Evolutionary conservation across 345 rosid species (phyloP).

Genomic region (Citrus sp.): DNA sequence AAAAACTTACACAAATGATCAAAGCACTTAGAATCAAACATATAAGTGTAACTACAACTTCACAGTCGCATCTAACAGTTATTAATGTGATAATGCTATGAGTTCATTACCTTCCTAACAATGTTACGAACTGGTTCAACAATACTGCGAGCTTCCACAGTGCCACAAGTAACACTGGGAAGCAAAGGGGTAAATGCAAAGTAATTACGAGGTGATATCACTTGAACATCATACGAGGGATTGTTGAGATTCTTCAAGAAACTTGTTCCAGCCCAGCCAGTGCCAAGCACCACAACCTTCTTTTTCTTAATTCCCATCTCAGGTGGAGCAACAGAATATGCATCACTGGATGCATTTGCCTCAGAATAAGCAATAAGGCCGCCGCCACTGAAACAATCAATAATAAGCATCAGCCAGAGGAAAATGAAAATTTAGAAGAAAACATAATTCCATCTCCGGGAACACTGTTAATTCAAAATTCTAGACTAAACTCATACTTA

Average conservation of each 20-base stretch:
- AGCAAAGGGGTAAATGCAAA: conserved; percentile 98
- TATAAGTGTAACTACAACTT: neutral
- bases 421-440: neutral
- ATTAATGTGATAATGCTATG: neutral
- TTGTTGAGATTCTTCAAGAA: conserved; percentile 71
- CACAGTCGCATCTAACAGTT: neutral
- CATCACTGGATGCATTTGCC: conserved; percentile 42
- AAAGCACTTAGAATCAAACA: neutral
- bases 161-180: conserved; percentile 94
- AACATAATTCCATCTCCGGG: neutral
- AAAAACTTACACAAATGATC: neutral
- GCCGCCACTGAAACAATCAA: conserved; percentile 62
- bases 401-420: neutral
- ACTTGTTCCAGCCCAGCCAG: conserved; percentile 98
- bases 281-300: conserved; percentile 93
- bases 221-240: conserved; percentile 75
- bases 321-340: conserved; percentile 28
- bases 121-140: conserved; percentile 95
- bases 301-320: conserved; percentile 59
- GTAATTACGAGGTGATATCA: conserved; percentile 94
- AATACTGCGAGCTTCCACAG: conserved; percentile 94
- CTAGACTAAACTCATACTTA: neutral
- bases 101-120: conserved; percentile 60
- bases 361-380: conserved; percentile 78
- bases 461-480: neutral